Percentiles rank a stretch among this genome's conserved stretches.
Evolutionary conservation across 805 yeast species (phyloP).

Genomic region (Wickerhamomyces tratensis): DNA sequence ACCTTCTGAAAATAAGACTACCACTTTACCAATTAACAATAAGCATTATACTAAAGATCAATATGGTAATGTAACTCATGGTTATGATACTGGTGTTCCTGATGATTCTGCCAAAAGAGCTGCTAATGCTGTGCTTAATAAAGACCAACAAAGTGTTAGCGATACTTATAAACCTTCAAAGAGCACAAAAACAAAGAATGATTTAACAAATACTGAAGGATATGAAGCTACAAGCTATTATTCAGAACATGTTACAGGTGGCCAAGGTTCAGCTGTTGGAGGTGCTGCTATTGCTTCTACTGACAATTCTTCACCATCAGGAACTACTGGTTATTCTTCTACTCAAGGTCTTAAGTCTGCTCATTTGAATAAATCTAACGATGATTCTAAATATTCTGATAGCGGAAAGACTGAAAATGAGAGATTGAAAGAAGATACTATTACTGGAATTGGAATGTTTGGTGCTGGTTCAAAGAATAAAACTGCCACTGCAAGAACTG

Average conservation of each 20-base stretch:
- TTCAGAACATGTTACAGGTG: slow-evolving; percentile 1
- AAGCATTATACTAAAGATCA: slow-evolving; percentile 3
- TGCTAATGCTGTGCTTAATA: slow-evolving; percentile 5
- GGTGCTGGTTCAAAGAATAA: too few relatives aligned
- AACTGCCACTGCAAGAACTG: background rate
- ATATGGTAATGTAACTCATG: slow-evolving; percentile 7
- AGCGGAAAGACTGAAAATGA: background rate
- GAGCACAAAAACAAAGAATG: slow-evolving; percentile 1
- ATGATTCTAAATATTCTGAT: background rate
- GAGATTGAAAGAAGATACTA: background rate
- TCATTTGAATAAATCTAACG: too few relatives aligned
- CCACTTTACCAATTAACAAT: slow-evolving; percentile 8
- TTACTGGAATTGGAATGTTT: background rate
- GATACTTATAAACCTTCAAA: slow-evolving; percentile 10
- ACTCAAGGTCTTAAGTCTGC: too few relatives aligned
- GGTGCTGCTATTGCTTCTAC: background rate
- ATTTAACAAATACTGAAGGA: slow-evolving; percentile 10
- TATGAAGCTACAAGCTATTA: slow-evolving; percentile 14
- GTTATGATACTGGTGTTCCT: slow-evolving; percentile 11
- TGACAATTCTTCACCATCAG: slow-evolving; percentile 1
- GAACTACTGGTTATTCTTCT: background rate
- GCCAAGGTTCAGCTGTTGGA: background rate
- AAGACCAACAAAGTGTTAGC: background rate
- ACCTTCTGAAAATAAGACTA: slow-evolving; percentile 14
- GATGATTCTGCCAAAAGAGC: slow-evolving; percentile 8